Base-by-base conservation (phyloP, 106 monocot genomes). In the Ottelia alismoides region DNA sequence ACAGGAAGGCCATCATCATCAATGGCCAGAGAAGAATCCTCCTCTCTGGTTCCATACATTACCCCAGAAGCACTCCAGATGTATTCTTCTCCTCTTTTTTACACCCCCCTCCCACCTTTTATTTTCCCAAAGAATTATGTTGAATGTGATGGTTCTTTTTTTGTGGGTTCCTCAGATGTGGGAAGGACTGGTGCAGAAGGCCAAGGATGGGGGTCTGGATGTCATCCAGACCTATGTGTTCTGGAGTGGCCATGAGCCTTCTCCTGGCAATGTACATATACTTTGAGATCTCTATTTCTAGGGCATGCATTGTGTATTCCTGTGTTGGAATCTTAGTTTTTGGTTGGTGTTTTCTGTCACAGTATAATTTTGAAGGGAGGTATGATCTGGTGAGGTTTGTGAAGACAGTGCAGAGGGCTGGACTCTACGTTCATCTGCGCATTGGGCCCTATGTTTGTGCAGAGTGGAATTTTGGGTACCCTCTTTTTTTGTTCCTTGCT, bases 401-500 rank as follows among this genome's bases (percentile, higher is more conserved):
- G 23, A 96, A 82, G 76, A 88, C 94, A 10, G 88, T 76, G 63
- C 81, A 82, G 55, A 85, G 77, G 49, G 81, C 88, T 10, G 93
- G 93, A 40, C 65, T 94, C 48, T 94, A 78, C 58, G 84, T 88
- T 19, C 83, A 88, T 59, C 78, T 94, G 27, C 77, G 88, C 16
- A 74, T 96, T 28, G 94, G 94, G 40, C 94, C 94, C 51, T 96
- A 96, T 62, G 64, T 85, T 58, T 96, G 94, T 61, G 94, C 76
- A 43, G 94, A 96, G 57, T 96, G 94, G 94, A 96, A 96, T 69
- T 88, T 88, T 71, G 94, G 94, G 94, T 94, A 76, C 44, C 26
- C 27, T 60, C 20, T n/a, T n/a, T n/a, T n/a, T n/a, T n/a, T n/a
- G n/a, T n/a, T n/a, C n/a, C n/a, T n/a, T n/a, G n/a, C n/a, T n/a